Evolutionary conservation across 1,284 basidiomycete species (phyloP).

Genomic region (Bondarzewia mesenterica): DNA sequence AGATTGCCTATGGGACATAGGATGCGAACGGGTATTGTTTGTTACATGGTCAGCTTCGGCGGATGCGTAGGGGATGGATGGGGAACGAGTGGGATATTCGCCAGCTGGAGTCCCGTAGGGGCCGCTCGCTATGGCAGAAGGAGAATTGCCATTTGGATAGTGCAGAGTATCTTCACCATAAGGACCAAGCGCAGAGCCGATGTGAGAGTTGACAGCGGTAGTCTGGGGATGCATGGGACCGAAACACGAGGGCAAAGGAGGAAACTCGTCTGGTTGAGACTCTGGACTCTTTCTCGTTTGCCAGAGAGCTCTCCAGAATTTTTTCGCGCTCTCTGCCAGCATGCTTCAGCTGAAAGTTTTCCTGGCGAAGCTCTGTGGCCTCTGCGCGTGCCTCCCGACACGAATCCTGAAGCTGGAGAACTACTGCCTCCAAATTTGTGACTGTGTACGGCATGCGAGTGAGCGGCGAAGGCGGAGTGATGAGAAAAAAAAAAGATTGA

Average conservation of each 20-base stretch:
- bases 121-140: constrained; percentile 29
- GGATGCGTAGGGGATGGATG: constrained; percentile 14
- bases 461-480: constrained; percentile 10
- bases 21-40: constrained; percentile 6
- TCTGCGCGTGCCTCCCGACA: constrained; percentile 59
- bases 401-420: constrained; percentile 73
- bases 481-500: constrained; percentile 24
- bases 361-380: constrained; percentile 47
- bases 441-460: constrained; percentile 34
- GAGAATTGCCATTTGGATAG: constrained; percentile 35
- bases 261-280: constrained; percentile 44
- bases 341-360: constrained; percentile 54
- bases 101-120: constrained; percentile 28
- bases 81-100: constrained; percentile 15
- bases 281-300: constrained; percentile 49
- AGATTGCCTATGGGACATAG: constrained; percentile 23
- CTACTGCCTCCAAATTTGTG: constrained; percentile 72
- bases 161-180: constrained; percentile 24
- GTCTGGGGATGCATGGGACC: constrained; percentile 23
- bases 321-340: constrained; percentile 65
- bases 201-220: constrained; percentile 19
- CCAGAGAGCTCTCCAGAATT: constrained; percentile 59
- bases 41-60: constrained; percentile 11
- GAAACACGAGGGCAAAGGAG: constrained; percentile 38
- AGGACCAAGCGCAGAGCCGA: constrained; percentile 12